Evolutionary conservation across 805 yeast genomes (phyloP).

Genomic region (Brettanomyces anomalus): DNA sequence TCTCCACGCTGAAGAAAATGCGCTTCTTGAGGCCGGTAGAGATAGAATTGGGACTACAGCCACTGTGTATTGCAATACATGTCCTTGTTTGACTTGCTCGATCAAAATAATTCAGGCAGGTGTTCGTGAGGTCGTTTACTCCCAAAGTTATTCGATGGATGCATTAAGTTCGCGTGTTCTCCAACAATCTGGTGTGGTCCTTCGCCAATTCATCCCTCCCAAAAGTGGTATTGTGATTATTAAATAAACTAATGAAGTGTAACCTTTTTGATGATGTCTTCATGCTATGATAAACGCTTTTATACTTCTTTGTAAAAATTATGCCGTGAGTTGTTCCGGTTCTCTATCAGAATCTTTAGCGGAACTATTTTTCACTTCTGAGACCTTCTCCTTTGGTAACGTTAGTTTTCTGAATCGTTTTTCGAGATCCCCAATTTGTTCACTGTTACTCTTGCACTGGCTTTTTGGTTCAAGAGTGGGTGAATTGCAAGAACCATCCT

Average conservation of each 20-base stretch:
- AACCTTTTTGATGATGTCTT: neutral
- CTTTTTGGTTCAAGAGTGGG: too few species aligned
- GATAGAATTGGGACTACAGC: conserved; percentile 63
- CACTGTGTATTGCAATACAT: conserved; percentile 84
- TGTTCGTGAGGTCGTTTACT: conserved; percentile 82
- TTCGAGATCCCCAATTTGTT: conserved; percentile 3
- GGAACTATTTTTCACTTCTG: too few species aligned
- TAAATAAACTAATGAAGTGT: neutral
- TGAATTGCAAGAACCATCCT: too few species aligned
- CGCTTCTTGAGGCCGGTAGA: conserved; percentile 87
- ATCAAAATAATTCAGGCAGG: conserved; percentile 94
- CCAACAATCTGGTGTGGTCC: conserved; percentile 58
- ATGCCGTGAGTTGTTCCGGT: neutral
- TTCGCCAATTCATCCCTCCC: conserved; percentile 52
- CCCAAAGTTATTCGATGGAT: conserved; percentile 92
- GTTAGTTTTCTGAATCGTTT: conserved; percentile 5
- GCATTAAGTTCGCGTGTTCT: conserved; percentile 61
- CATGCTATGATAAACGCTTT: neutral
- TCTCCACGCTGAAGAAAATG: conserved; percentile 96
- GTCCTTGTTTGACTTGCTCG: conserved; percentile 95
- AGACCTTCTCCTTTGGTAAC: conserved; percentile 5
- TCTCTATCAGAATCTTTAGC: neutral
- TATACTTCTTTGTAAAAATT: neutral
- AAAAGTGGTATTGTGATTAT: conserved; percentile 17
- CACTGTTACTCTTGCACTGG: neutral